Base-by-base conservation (phyloP, 352 stramenopile genomes). In the Aphanomyces stellatus region DNA sequence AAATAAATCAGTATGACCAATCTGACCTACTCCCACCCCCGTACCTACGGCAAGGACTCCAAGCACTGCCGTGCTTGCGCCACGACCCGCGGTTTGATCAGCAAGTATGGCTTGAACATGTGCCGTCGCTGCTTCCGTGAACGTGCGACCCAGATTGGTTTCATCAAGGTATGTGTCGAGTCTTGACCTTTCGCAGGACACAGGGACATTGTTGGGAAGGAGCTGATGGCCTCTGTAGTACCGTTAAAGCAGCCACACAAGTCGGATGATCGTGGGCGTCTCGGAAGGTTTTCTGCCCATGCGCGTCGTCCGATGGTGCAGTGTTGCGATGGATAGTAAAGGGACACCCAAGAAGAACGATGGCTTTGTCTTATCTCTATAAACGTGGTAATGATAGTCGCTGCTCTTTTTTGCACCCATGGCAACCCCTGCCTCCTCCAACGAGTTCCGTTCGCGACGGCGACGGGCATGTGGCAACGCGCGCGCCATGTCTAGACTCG, bases 121-220 rank as follows among this genome's bases (percentile, higher is more conserved):
- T 98, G 94, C 88, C 90, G 94, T 78, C 92, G 95, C 70, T 98
- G 94, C 85, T 98, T 98, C 88, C 85, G 92, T 62, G 88, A 97
- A 76, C 88, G 92, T 75, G 93, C 93, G 73, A 92, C 77, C 65
- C 82, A 97, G 75, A 98, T 98, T 80, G 94, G 94, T 68, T 98
- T 98, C 79, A 75, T 93, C 72, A 98, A 98, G 89, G 88, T 97
- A 80, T 65, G 71, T 46, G n/a, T n/a, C n/a, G n/a, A n/a, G n/a
- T n/a, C n/a, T n/a, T n/a, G n/a, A n/a, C n/a, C n/a, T n/a, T n/a
- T n/a, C n/a, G n/a, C n/a, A n/a, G n/a, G n/a, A n/a, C n/a, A n/a
- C n/a, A n/a, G n/a, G 49, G 30, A 35, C 13, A 37, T 33, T 46
- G 30, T n/a, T 35, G 35, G 6, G 30, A 53, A n/a, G n/a, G n/a